Base-by-base conservation (phyloP, 2,329 filamentous ascomycete genomes). In the Ophidiomyces ophidiicola region DNA sequence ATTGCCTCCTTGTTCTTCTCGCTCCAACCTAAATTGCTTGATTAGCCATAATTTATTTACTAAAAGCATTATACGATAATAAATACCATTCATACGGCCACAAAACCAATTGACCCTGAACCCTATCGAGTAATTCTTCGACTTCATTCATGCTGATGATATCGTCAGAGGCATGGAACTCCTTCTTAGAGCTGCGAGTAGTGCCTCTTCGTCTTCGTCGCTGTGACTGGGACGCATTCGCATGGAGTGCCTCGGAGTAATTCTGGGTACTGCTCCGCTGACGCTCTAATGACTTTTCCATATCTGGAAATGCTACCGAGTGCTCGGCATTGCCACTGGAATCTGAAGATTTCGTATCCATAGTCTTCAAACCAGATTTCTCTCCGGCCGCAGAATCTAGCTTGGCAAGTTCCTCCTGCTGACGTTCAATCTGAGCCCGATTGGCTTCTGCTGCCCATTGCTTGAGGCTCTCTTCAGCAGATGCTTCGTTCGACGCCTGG, bases 21-120 rank as follows among this genome's bases (percentile, higher is more conserved):
- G 82, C 51, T 82, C 74, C 39, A 94, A 74, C 86, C 70, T 72
- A 45, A 14, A 10, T 19, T 3, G 24, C 7, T 19, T 17, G 14
- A 11, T 11, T n/a, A 14, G 15, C 8, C 15, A 32, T 32, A 11
- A 7, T 7, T 6, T 32, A 18, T 18, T 15, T 11, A 17, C 12
- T 14, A 7, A 7, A 26, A 25, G 5, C 14, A 25, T n/a, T 11
- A 37, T 41, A 15, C 36, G 15, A 19, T 11, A 24, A 33, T 29
- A 59, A 66, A 49, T 58, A 73, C 75, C 92, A 98, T 53, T 98
- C 85, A 60, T 96, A 94, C 4, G 90, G 90, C 68, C 92, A 98
- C 47, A 84, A 67, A 18, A 98, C 87, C 37, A 98, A 60, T 56
- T 87, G 78, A 1, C 90, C 90, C 59, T 96, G 88, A 18, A 90